Base-by-base conservation (phyloP, 140 eudicot genomes). In the Erigeron philadelphicus region DNA sequence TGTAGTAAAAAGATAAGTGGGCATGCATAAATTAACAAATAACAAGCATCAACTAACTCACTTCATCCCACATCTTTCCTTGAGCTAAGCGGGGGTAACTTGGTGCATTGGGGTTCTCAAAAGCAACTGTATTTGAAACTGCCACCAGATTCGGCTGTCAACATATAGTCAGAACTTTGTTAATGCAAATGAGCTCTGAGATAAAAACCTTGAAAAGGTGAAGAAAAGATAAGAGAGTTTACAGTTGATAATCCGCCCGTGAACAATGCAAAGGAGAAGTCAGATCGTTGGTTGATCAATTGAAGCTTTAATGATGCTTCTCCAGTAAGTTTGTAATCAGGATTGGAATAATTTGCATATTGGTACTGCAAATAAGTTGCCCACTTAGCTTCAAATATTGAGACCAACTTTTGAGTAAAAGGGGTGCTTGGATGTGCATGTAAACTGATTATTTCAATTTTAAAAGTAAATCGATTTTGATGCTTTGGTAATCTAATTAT, bases 51-150 rank as follows among this genome's bases (percentile, higher is more conserved):
- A 53, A n/a, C 18, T 62, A 66, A 1, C 85, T 81, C 71, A 88
- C 96, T 83, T 88, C 90, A 75, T 89, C 66, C 96, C 96, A 89
- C 8, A 53, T 58, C 77, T 80, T 82, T 65, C 96, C 96, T 82
- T 85, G 90, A 16, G 96, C 95, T 46, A 89, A 68, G 11, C 95
- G 90, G 9, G 96, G 96, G 72, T 84, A 89, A 68, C 78, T 82
- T 52, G 96, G 96, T 68, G 86, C 87, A 67, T 89, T 84, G 40
- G 96, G 96, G 73, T 89, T 82, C 15, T 75, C 84, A 79, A 86
- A 89, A 65, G 95, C 61, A 57, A 89, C 73, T 63, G 48, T 61
- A 61, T 86, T 82, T 67, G 96, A 86, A 31, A 80, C 70, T 8
- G 95, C 85, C 53, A 89, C 83, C 76, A 89, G 56, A 75, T 80